Evolutionary conservation across 129 eudicot species (phyloP), one percentile per base, ranked within the genome.

Genomic region (Escallonia herrerae): DNA sequence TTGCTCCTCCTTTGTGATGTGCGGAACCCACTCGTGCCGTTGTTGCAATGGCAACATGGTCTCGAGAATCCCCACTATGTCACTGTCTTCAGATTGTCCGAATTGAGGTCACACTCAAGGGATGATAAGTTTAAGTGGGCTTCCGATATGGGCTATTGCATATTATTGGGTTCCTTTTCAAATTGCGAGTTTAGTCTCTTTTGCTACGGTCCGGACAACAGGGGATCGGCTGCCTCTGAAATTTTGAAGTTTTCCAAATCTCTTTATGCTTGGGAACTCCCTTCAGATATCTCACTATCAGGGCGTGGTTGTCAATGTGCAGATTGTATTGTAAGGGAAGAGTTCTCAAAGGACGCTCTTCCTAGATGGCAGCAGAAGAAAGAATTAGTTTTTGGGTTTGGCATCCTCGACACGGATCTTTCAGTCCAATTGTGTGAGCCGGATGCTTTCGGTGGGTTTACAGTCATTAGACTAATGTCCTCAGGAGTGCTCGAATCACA

Each of bases 121-220:
- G 82, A 71, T 74, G 79, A 49, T 60, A 63, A 72, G 15, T 81
- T 58, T 63, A 66, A 7, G 33, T 77, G 73, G 85, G 85, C 89
- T 68, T 83, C 96, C 14, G 83, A 84, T 62, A 48, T 70, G 2
- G 95, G 97, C 14, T 74, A 73, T 56, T 75, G 86, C 40, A 76
- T 91, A 56, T 10, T 91, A 43, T 40, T 91, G 57, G 97, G 97
- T 33, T 87, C 97, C 8, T 85, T 91, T 65, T 85, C 95, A 95
- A 83, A 81, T 67, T 62, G 73, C 15, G 89, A 83, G 40, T 87
- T 83, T 76, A 68, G 77, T 67, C 78, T 91, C 14, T 87, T 91
- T 67, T 87, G 90, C 65, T 91, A 80, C 58, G 97, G 97, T 3
- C 86, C 87, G 3, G 61, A 67, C 46, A 56, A 44, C 45, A 69